A percentile compares a stretch with the other conserved stretches of the same genome.
Conservation (phyloP, 1,284 basidiomycete species). For the Cryptococcus jaspeensis region DNA sequence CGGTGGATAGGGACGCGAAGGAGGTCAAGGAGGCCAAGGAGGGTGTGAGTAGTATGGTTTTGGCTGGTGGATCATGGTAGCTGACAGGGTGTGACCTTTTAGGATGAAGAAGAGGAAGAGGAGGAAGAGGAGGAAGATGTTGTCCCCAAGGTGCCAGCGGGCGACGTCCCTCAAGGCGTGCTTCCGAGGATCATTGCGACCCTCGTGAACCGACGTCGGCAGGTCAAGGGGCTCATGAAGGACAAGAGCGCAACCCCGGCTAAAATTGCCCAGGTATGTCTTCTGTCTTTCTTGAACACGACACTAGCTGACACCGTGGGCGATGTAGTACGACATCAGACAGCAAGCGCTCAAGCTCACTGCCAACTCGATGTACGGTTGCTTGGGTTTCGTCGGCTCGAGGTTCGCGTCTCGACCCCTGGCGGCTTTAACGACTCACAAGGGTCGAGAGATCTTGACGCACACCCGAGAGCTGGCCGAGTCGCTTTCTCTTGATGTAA, state of each 20-base stretch:
- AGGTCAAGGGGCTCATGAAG: constrained; percentile 96
- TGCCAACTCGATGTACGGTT: constrained; percentile 99
- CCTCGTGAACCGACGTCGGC: constrained; percentile 81
- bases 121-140: constrained; percentile 67
- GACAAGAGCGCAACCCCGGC: constrained; percentile 72
- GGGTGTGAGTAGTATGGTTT: constrained; percentile 52
- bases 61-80: constrained; percentile 2
- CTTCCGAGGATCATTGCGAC: constrained; percentile 94
- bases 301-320: not conserved
- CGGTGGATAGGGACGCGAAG: constrained; percentile 73
- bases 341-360: constrained; percentile 97
- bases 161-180: constrained; percentile 76
- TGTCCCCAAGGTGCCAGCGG: constrained; percentile 82
- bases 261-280: constrained; percentile 75
- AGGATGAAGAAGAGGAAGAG: constrained; percentile 63
- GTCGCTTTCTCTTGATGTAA: constrained; percentile 79
- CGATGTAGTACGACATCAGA: constrained; percentile 82
- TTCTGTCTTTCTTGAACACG: constrained; percentile 2
- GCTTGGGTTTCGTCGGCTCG: constrained; percentile 96
- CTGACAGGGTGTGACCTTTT: constrained; percentile 11
- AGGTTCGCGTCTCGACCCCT: constrained; percentile 96
- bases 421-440: constrained; percentile 94
- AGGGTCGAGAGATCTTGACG: constrained; percentile 95
- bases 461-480: constrained; percentile 92
- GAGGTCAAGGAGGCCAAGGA: constrained; percentile 66